These are phyloP conservation scores for Spergularia marina DNA, from an alignment of 148 eudicot genomes.

Conservation along the genomic window DNA sequence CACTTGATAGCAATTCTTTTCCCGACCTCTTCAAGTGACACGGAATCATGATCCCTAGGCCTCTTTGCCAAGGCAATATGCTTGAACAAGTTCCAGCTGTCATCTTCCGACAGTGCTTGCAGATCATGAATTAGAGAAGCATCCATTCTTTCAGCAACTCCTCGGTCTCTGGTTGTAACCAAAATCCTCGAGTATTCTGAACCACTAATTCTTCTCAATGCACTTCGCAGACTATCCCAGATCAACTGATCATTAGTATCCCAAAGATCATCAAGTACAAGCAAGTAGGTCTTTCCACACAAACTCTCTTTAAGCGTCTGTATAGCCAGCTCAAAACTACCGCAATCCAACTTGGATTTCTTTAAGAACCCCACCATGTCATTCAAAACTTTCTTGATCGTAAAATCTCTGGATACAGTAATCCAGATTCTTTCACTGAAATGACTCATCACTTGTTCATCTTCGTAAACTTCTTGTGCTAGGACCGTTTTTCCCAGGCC, in stretches of 20 bases:
- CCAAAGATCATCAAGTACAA: slow-evolving; percentile 17
- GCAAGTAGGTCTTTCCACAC: slow-evolving; percentile 5
- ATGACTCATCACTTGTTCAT: not conserved
- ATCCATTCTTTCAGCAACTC: not conserved
- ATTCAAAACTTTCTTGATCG: not conserved
- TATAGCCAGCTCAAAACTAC: not conserved
- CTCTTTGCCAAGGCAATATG: not conserved
- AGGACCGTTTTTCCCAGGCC: not conserved
- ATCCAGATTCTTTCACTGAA: slow-evolving; percentile 3
- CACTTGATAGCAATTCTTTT: not conserved
- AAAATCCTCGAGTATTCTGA: not conserved
- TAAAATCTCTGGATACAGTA: not conserved
- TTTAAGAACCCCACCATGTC: not conserved
- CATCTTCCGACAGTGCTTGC: not conserved
- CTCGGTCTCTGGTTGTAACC: slow-evolving; percentile 1
- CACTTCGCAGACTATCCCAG: no score
- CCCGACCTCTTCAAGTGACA: not conserved
- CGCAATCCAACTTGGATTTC: not conserved
- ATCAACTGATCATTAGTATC: no score
- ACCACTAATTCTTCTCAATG: slow-evolving; percentile 1
- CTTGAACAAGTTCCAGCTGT: slow-evolving; percentile 9
- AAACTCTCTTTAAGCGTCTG: not conserved
- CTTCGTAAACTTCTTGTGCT: not conserved
- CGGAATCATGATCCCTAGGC: not conserved
- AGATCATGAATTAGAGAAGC: not conserved